Percentiles rank a stretch among this genome's conserved stretches.
Conservation (phyloP, 2,329 filamentous ascomycete species). For the Verticillium dahliae region DNA sequence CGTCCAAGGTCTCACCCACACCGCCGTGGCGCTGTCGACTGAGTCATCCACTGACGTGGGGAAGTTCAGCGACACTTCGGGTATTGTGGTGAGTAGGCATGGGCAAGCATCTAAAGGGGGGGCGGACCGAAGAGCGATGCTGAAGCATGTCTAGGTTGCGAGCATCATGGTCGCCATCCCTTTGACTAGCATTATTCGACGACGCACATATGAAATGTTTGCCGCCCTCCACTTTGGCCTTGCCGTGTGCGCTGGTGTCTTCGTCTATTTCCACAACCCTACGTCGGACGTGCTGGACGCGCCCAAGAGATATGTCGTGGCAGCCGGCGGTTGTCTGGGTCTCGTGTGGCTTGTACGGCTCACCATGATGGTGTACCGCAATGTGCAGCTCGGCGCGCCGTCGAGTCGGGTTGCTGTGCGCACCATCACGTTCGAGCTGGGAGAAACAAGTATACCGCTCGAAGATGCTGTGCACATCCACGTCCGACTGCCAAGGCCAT, state of each 20-base stretch:
- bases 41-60: not conserved
- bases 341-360: not conserved
- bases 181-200: not conserved
- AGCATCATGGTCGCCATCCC: not conserved
- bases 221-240: not conserved
- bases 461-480: not conserved
- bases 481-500: not conserved
- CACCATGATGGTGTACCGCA: not conserved
- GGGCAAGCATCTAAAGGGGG: too few species aligned
- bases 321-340: not conserved
- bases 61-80: not conserved
- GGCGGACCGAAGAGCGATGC: not conserved
- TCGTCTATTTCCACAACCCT: not conserved
- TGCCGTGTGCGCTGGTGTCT: not conserved
- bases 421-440: not conserved
- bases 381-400: not conserved
- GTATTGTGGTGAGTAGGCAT: not conserved
- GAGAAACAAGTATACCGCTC: not conserved
- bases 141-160: not conserved
- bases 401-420: not conserved
- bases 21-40: not conserved
- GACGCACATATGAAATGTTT: not conserved
- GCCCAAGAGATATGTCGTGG: not conserved
- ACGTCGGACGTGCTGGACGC: not conserved
- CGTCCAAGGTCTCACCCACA: not conserved